phyloP scores from a whole-genome alignment of 176 grass and related monocot species.

The Panicum miliaceum region DNA sequence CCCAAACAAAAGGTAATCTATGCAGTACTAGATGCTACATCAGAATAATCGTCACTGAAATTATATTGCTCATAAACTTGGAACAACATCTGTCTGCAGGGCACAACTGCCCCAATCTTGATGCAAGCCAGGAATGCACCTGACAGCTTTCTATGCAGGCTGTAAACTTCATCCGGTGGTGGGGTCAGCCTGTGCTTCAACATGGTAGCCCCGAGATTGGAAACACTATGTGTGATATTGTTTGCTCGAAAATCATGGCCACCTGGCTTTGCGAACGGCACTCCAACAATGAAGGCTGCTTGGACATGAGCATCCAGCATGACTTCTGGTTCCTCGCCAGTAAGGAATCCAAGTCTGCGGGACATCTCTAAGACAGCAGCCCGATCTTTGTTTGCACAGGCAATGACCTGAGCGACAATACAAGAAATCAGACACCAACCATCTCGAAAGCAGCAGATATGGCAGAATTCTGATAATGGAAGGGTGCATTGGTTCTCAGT shows the following conservation, averaged over 20 bases:
- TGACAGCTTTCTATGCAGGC: slow-evolving; percentile 91
- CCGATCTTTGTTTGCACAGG: slow-evolving; percentile 87
- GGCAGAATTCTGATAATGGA: not conserved
- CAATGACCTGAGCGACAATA: slow-evolving; percentile 64
- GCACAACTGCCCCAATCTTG: slow-evolving; percentile 85
- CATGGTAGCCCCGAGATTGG: slow-evolving; percentile 91
- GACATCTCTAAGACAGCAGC: slow-evolving; percentile 79
- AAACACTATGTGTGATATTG: slow-evolving; percentile 84
- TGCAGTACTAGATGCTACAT: slow-evolving; percentile 53
- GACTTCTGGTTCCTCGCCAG: slow-evolving; percentile 74
- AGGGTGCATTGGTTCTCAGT: not conserved
- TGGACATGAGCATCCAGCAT: slow-evolving; percentile 96
- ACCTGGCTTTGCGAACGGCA: slow-evolving; percentile 77
- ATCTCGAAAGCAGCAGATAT: slow-evolving; percentile 2
- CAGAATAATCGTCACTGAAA: slow-evolving; percentile 45
- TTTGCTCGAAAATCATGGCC: slow-evolving; percentile 70
- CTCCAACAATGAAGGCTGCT: slow-evolving; percentile 78
- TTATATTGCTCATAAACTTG: slow-evolving; percentile 66
- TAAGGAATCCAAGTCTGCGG: slow-evolving; percentile 83
- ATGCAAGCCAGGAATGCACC: slow-evolving; percentile 94
- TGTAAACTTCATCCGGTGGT: slow-evolving; percentile 90
- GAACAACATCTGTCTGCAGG: slow-evolving; percentile 81
- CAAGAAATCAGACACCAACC: not conserved
- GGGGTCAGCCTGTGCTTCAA: slow-evolving; percentile 88
- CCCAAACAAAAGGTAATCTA: slow-evolving; percentile 20